Percentiles rank a stretch among this genome's conserved stretches.
Evolutionary conservation across 805 yeast species (phyloP).

Genomic region (Torulaspora microellipsoides): DNA sequence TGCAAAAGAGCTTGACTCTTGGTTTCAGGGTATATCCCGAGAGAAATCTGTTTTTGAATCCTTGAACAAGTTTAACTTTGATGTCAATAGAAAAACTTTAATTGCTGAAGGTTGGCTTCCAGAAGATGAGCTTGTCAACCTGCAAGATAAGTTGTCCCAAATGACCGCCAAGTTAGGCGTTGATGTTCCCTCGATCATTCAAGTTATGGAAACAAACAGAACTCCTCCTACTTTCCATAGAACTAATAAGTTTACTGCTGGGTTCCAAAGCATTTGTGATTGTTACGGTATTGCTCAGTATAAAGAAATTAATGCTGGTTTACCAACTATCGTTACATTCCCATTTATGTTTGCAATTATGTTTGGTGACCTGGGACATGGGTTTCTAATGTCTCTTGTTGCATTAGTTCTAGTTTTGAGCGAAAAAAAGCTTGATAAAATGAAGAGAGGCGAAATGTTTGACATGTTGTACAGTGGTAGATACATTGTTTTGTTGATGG

Average conservation of each 20-base stretch:
- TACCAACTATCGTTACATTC: constrained; percentile 69
- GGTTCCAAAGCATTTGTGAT: constrained; percentile 66
- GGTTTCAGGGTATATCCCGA: constrained; percentile 51
- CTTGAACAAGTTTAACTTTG: constrained; percentile 65
- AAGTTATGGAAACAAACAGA: constrained; percentile 58
- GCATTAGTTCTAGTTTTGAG: constrained; percentile 51
- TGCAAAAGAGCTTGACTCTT: constrained; percentile 53
- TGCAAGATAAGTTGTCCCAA: constrained; percentile 44
- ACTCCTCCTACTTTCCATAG: constrained; percentile 70
- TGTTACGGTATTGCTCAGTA: constrained; percentile 77
- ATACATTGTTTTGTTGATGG: constrained; percentile 66
- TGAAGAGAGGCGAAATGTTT: constrained; percentile 67
- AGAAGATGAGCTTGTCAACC: constrained; percentile 42
- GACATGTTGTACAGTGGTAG: constrained; percentile 75
- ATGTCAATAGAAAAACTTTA: constrained; percentile 57
- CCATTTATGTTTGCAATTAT: constrained; percentile 81
- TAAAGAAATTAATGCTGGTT: constrained; percentile 70
- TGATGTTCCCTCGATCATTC: constrained; percentile 45
- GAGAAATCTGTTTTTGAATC: constrained; percentile 57
- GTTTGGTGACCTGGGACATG: constrained; percentile 83
- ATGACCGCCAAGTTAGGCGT: constrained; percentile 31
- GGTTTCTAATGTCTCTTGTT: constrained; percentile 55
- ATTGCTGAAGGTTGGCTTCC: constrained; percentile 79
- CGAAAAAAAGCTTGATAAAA: constrained; percentile 47
- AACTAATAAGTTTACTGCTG: constrained; percentile 63